Evolutionary conservation across 768 basidiomycete genomes (phyloP), one percentile per base, ranked within the genome.

Genomic region (Roridomyces roridus): DNA sequence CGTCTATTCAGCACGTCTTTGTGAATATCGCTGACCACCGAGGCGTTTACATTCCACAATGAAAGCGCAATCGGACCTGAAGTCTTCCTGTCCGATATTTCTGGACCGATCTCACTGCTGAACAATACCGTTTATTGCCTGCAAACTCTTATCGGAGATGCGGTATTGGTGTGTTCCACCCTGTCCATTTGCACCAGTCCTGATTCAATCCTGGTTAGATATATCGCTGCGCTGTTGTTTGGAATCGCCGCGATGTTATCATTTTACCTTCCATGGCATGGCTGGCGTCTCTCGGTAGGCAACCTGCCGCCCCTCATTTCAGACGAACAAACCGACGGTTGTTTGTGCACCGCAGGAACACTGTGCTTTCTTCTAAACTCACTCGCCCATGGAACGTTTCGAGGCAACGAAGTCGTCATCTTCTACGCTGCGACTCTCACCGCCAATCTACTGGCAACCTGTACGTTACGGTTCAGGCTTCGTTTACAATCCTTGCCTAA

Each of bases 221-320:
- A 34, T 47, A 47, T 23, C 46, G 46, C 46, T 47, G 46, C 46
- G 34, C 34, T 47, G 34, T 47, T 21, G 46, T 47, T 14, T 47
- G 46, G 46, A 20, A 24, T 36, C 46, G 46, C 46, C 20, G 34
- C 46, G 46, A 47, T 24, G 20, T 47, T 36, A 36, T 47, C 20
- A n/a, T 47, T 17, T 21, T 47, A 18, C 46, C 46, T 11, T 21
- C 10, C n/a, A 47, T 47, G 46, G 46, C 31, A 18, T 47, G 46
- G 46, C 10, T 35, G 8, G 46, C 46, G 15, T 47, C 46, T 36
- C n/a, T 47, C 18, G 46, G 46, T 47, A 47, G 12, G 21, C 23
- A 14, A 20, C 20, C 35, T 47, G 6, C 35, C 21, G 12, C 2
- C 15, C 20, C 18, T 7, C 5, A 21, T 35, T 34, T 35, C 26